phyloP scores from a whole-genome alignment of 768 basidiomycete species.

The Rubroboletus satanas region DNA sequence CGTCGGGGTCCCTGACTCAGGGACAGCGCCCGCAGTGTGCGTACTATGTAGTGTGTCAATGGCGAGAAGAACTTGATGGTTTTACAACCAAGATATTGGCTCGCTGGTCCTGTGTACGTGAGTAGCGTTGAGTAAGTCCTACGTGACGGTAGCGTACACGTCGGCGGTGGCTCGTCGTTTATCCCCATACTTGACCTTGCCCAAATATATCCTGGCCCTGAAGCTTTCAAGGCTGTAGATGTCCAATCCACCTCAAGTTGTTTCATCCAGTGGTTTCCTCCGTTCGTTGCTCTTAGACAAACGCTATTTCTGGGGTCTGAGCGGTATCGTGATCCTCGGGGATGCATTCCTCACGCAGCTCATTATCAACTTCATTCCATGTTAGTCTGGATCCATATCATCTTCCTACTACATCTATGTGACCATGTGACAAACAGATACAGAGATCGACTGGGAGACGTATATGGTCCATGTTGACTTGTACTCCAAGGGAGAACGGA shows the following conservation, averaged over 20 bases:
- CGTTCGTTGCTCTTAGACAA: slow-evolving; percentile 43
- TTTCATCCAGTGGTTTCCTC: slow-evolving; percentile 1
- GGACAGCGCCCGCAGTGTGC: not conserved
- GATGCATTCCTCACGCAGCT: slow-evolving; percentile 77
- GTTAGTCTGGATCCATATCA: slow-evolving; percentile 44
- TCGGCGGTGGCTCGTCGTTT: not conserved
- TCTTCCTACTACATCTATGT: slow-evolving; percentile 7
- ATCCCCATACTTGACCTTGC: not conserved
- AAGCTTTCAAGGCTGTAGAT: not conserved
- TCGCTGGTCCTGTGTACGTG: not conserved
- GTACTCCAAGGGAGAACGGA: slow-evolving; percentile 75
- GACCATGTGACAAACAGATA: slow-evolving; percentile 54
- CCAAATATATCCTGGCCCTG: not conserved
- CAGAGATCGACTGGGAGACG: slow-evolving; percentile 97
- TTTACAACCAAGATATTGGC: not conserved
- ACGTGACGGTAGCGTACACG: not conserved
- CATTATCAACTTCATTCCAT: slow-evolving; percentile 78
- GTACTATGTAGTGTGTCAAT: not conserved
- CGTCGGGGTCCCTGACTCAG: not conserved
- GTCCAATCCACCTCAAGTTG: not conserved
- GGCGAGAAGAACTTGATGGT: not conserved
- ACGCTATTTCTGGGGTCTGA: slow-evolving; percentile 64
- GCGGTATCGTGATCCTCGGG: slow-evolving; percentile 59
- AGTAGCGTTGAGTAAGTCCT: not conserved
- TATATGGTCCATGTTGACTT: slow-evolving; percentile 87